Base-by-base conservation (phyloP, 345 rosid species). In the Eucalyptus tenuipes region DNA sequence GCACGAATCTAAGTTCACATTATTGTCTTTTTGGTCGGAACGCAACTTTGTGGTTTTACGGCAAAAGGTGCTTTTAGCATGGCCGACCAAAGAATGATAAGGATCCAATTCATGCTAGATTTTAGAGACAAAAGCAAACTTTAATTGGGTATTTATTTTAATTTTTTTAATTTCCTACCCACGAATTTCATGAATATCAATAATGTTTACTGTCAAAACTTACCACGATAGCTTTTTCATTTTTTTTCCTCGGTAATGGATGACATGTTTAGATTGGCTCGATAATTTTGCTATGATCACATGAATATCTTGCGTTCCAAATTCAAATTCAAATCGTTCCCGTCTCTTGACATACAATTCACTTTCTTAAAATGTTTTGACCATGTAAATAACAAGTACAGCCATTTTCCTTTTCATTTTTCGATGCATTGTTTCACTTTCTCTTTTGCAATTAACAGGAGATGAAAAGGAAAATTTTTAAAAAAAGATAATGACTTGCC, bases 391-490 rank as follows among this genome's bases (percentile, higher is more conserved):
- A 15, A 66, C 9, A 66, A n/a, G 24, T 68, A 33, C 17, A 33
- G 80, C 68, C 16, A 59, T 25, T 25, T 59, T 27, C n/a, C 7
- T 29, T 61, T 61, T 61, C 75, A 14, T 64, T n/a, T 64, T 61
- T 7, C 0, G 3, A 29, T 14, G 10, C 71, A 14, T 1, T 0
- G 2, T 14, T n/a, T 64, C 3, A 10, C 18, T 2, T 0, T n/a
- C 5, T n/a, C 7, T 29, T n/a, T 13, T 64, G 37, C 5, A 4
- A 64, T 18, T 4, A 64, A 13, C 0, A 4, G 1, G 18, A 64
- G 37, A 64, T 64, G 37, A 13, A 7, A 64, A n/a, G 14, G 37
- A 64, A 64, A 4, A 13, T 31, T n/a, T 37, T 2, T n/a, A n/a
- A 64, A 29, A 13, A 27, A 27, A 61, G 15, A 61, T 61, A 27